phyloP scores from a whole-genome alignment of 2,329 filamentous ascomycete species.

The Beauveria brongniartii region DNA sequence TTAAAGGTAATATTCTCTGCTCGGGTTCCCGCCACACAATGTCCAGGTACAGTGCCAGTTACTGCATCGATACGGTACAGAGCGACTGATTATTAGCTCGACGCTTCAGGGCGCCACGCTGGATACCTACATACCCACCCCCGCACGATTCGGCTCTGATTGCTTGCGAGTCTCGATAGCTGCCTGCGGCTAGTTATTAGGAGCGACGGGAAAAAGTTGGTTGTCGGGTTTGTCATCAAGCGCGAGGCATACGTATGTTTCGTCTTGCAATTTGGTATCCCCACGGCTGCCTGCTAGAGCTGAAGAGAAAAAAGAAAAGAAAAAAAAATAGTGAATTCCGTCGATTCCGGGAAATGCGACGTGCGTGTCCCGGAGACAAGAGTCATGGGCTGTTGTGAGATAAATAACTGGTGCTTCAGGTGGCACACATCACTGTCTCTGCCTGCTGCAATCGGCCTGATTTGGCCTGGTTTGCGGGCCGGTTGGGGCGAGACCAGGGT shows the following conservation, averaged over 20 bases:
- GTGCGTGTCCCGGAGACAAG: neutral
- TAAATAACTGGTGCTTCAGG: constrained; percentile 2
- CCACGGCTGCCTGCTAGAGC: neutral
- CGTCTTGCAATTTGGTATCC: neutral
- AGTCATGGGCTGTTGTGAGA: neutral
- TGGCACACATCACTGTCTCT: constrained; percentile 7
- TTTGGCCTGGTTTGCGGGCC: neutral
- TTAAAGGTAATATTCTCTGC: neutral
- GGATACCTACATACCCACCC: neutral
- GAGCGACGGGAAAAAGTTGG: neutral
- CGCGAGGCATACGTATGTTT: neutral
- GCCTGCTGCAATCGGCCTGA: constrained; percentile 5
- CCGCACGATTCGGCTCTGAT: neutral
- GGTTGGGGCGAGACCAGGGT: constrained; percentile 1
- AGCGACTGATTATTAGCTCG: neutral
- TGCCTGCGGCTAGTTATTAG: neutral
- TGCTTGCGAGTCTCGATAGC: neutral
- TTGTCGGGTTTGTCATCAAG: neutral
- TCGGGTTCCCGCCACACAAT: neutral
- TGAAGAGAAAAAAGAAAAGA: neutral
- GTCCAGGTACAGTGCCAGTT: neutral
- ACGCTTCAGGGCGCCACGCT: neutral
- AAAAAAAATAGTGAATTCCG: neutral
- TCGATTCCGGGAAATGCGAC: neutral
- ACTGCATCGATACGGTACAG: neutral